A percentile compares a stretch with the other conserved stretches of the same genome.
These are phyloP conservation scores for Boletus tylopilopsis DNA, from an alignment of 768 basidiomycete species.

Conservation along the genomic window DNA sequence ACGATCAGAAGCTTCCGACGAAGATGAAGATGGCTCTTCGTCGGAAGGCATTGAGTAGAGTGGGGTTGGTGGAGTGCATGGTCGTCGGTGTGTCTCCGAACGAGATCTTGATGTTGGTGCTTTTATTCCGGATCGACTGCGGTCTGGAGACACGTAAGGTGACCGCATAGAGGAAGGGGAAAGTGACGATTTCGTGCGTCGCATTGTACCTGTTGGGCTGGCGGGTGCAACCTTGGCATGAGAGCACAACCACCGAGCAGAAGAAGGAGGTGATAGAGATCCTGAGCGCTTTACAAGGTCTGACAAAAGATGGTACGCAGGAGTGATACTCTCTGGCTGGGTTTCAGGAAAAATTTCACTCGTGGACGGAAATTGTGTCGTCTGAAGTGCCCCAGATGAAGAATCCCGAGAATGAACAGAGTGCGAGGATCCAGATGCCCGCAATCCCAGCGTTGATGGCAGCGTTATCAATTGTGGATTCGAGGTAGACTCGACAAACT, in stretches of 20 bases:
- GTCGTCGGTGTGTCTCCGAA: conserved; percentile 31
- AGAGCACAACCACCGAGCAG: conserved; percentile 30
- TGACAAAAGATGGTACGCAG: conserved; percentile 61
- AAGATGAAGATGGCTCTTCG: conserved; percentile 50
- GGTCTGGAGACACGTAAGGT: conserved; percentile 11
- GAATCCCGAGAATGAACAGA: conserved; percentile 9
- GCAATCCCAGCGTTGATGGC: conserved; percentile 70
- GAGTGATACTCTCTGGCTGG: conserved; percentile 42
- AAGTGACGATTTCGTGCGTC: conserved; percentile 11
- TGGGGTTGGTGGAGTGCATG: conserved; percentile 13
- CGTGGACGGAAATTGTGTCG: background rate
- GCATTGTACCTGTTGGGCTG: conserved; percentile 29
- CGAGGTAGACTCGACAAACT: conserved; percentile 59
- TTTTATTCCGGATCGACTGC: conserved; percentile 5
- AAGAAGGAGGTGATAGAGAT: conserved; percentile 25
- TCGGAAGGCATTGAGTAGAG: conserved; percentile 53
- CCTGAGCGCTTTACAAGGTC: conserved; percentile 44
- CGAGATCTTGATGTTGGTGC: conserved; percentile 19
- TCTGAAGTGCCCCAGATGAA: background rate
- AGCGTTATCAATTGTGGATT: conserved; percentile 53
- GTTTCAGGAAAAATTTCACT: conserved; percentile 33
- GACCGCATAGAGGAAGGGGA: conserved; percentile 15
- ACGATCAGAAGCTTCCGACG: conserved; percentile 52
- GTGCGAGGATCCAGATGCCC: conserved; percentile 34
- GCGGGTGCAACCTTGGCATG: conserved; percentile 33